Evolutionary conservation across 1,139 yeast species (phyloP).

Genomic region (Yamadazyma friedrichii): DNA sequence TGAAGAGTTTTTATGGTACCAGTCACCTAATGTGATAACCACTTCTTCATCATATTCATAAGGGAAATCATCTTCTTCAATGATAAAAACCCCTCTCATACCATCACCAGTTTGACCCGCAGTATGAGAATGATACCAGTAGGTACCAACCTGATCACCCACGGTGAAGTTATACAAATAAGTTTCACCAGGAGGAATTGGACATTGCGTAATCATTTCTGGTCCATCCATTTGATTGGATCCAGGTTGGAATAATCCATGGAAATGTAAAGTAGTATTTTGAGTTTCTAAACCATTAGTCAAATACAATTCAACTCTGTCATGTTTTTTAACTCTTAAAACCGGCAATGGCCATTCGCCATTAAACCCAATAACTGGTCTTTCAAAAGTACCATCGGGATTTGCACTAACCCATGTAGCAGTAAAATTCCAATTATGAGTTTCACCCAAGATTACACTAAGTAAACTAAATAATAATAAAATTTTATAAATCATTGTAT

Average conservation of each 20-base stretch:
- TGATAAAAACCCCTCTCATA: conserved; percentile 65
- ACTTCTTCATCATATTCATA: conserved; percentile 65
- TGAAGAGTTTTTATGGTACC: conserved; percentile 55
- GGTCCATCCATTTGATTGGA: conserved; percentile 75
- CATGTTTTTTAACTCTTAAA: conserved; percentile 62
- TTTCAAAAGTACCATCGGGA: conserved; percentile 59
- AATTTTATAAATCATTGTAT: background rate
- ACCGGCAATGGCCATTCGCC: conserved; percentile 75
- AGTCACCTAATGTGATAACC: conserved; percentile 55
- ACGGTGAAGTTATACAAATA: conserved; percentile 66
- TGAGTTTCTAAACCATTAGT: conserved; percentile 54
- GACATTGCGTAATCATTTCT: conserved; percentile 74
- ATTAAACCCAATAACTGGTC: conserved; percentile 64
- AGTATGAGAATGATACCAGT: conserved; percentile 83
- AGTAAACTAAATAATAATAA: conserved; percentile 5
- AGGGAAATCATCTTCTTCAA: conserved; percentile 60
- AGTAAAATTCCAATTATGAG: conserved; percentile 53
- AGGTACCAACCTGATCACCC: conserved; percentile 66
- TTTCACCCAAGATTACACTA: conserved; percentile 28
- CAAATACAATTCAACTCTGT: conserved; percentile 56
- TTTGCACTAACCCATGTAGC: conserved; percentile 51
- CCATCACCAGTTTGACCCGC: conserved; percentile 80
- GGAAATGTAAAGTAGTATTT: conserved; percentile 72
- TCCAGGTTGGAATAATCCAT: conserved; percentile 67
- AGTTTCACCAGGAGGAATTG: conserved; percentile 65